These are phyloP conservation scores for Botryosphaeria dothidea DNA, from an alignment of 2,329 filamentous ascomycete species.

Conservation along the genomic window DNA sequence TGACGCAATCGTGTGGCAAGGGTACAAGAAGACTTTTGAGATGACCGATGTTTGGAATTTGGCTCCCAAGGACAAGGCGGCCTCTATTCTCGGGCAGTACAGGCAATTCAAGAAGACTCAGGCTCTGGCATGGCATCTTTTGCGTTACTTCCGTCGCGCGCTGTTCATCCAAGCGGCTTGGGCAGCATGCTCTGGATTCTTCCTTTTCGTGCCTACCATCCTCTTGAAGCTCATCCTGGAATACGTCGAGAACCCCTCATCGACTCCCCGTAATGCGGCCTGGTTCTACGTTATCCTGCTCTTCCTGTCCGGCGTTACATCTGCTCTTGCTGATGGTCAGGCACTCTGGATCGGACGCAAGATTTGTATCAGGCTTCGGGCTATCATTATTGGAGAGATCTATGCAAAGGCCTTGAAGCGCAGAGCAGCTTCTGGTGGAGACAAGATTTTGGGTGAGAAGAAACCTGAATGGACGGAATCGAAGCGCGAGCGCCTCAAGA, in stretches of 20 bases:
- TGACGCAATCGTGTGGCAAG: constrained; percentile 83
- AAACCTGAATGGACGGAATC: constrained; percentile 45
- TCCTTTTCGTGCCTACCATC: constrained; percentile 89
- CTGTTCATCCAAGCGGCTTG: constrained; percentile 77
- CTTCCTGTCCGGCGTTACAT: constrained; percentile 77
- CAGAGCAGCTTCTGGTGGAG: constrained; percentile 75
- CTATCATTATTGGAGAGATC: constrained; percentile 95
- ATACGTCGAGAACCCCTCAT: constrained; percentile 82
- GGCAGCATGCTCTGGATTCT: constrained; percentile 75
- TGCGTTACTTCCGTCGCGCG: constrained; percentile 78
- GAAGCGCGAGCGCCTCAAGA: constrained; percentile 46
- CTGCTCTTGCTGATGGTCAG: constrained; percentile 81
- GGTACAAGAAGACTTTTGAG: constrained; percentile 82
- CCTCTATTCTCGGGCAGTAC: constrained; percentile 76
- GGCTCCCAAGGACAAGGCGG: constrained; percentile 83
- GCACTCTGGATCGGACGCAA: constrained; percentile 92
- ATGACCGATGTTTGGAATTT: constrained; percentile 91
- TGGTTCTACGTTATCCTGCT: constrained; percentile 95
- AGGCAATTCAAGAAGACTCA: constrained; percentile 82
- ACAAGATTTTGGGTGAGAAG: constrained; percentile 68
- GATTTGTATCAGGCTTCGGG: constrained; percentile 88
- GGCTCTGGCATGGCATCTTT: constrained; percentile 74
- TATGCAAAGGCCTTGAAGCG: constrained; percentile 93
- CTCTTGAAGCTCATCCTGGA: constrained; percentile 88
- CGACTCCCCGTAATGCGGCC: constrained; percentile 78